Base-by-base conservation (phyloP, 805 yeast genomes). In the Wickerhamomyces queroliae region DNA sequence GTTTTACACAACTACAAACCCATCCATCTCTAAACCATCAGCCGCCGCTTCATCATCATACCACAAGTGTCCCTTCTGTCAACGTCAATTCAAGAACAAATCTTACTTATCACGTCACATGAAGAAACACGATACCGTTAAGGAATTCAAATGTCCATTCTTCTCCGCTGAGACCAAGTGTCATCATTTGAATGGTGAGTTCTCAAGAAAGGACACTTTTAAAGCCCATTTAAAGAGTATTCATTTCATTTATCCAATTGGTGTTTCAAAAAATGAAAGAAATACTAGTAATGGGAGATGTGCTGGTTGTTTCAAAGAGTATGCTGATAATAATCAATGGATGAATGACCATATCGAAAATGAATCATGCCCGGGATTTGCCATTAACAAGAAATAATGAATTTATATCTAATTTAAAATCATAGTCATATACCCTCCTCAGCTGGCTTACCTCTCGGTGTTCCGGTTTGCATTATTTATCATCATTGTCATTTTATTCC, bases 31-130 rank as follows among this genome's bases (percentile, higher is more conserved):
- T 7, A 45, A 43, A 33, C 43, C 48, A 9, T 23, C 45, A n/a
- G n/a, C n/a, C n/a, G n/a, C n/a, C n/a, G n/a, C n/a, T n/a, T n/a
- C n/a, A 33, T 15, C 34, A 9, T 16, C 44, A 3, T 48, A 50
- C 16, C 57, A 55, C 51, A 55, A 56, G 40, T 86, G 95, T 63
- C 73, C 79, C 7, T 71, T 75, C 45, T 87, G 95, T 62, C 70
- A 71, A 36, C 78, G 93, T 2, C 69, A 68, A 33, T 87, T 87
- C 64, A 73, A 78, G 45, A 81, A 85, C 37, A 81, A 81, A 55
- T 91, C 95, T 6, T 87, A 87, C 56, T 67, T 86, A 42, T 83
- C 95, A 0, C 76, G 95, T 45, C 95, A 87, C 60, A 60, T 83
- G 62, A 83, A 85, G 64, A 86, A 86, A 57, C 95, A 86, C 56